Percentiles rank a stretch among this genome's conserved stretches.
phyloP scores from a whole-genome alignment of 2,329 filamentous ascomycete species.

The Exophiala sp. region DNA sequence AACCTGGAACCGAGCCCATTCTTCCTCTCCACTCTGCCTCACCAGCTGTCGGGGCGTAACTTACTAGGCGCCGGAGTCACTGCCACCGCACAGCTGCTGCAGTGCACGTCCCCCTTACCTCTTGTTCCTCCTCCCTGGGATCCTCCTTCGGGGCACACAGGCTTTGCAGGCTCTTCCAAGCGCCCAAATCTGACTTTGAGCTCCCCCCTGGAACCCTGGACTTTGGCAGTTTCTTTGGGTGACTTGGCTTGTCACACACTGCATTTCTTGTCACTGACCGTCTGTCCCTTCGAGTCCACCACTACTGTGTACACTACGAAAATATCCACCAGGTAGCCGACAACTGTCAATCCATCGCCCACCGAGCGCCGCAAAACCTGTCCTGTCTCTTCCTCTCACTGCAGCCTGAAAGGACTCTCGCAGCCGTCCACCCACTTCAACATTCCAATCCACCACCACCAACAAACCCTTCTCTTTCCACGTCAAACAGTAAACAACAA shows the following conservation, averaged over 20 bases:
- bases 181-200: background rate
- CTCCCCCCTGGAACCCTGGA: background rate
- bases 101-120: background rate
- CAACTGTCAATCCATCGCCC: background rate
- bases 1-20: constrained; percentile 1
- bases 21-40: background rate
- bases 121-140: background rate
- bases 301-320: background rate
- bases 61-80: background rate
- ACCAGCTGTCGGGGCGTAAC: background rate
- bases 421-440: constrained; percentile 16
- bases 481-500: constrained; percentile 7
- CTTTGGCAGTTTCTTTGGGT: background rate
- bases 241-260: background rate
- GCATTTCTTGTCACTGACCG: background rate
- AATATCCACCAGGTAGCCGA: background rate
- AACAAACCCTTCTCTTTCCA: constrained; percentile 5
- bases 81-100: background rate
- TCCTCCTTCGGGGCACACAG: background rate
- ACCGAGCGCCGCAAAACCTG: background rate
- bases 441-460: constrained; percentile 19
- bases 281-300: background rate
- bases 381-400: background rate
- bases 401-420: background rate
- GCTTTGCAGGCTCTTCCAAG: background rate